Evolutionary conservation across 495 filamentous ascomycete genomes (phyloP).

Genomic region (Penicillium cataractarum): DNA sequence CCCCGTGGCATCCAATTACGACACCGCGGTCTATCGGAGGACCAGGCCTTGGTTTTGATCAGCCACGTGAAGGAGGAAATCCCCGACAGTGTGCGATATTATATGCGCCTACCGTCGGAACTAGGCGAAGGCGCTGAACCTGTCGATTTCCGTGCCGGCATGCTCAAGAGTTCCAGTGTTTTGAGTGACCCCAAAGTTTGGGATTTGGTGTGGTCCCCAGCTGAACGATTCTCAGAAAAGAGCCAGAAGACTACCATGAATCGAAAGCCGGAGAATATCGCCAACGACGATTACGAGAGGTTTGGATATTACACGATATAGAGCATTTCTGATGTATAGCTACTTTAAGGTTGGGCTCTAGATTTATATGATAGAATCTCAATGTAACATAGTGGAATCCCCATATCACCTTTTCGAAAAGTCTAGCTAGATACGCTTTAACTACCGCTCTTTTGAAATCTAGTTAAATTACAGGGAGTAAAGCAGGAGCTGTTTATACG

Average conservation of each 20-base stretch:
- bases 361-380: conserved; percentile 2
- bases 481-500: too few relatives aligned
- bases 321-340: not conserved
- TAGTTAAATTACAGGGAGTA: too few relatives aligned
- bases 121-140: conserved; percentile 45
- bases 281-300: not conserved
- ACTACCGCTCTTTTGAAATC: too few relatives aligned
- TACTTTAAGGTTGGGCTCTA: not conserved
- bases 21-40: conserved; percentile 50
- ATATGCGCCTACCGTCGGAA: conserved; percentile 71
- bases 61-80: conserved; percentile 92
- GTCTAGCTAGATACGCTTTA: too few relatives aligned
- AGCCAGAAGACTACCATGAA: not conserved
- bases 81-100: conserved; percentile 75
- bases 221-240: conserved; percentile 15
- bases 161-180: conserved; percentile 23
- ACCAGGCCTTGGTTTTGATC: conserved; percentile 82
- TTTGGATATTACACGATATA: conserved; percentile 13
- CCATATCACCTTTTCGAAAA: not conserved
- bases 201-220: conserved; percentile 35
- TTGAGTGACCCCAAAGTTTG: conserved; percentile 31
- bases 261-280: not conserved
- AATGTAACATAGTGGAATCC: conserved; percentile 1
- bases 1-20: conserved; percentile 5
- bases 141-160: conserved; percentile 43